Conservation (phyloP, 768 basidiomycete genomes). For the Erythrobasidium yunnanense region DNA sequence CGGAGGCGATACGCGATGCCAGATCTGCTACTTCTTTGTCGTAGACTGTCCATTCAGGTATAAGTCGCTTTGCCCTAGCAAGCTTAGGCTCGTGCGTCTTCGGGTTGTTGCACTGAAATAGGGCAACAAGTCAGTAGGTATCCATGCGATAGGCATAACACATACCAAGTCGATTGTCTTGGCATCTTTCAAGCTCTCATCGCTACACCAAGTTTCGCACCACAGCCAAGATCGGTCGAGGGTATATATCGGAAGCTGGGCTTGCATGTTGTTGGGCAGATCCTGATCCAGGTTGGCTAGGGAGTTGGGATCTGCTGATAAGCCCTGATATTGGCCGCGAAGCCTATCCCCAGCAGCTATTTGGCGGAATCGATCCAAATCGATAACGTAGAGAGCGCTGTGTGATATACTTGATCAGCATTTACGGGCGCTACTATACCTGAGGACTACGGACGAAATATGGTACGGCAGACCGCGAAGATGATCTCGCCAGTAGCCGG, state of each 20-base stretch:
- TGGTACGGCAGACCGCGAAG: slow-evolving; percentile 77
- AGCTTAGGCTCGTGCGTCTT: slow-evolving; percentile 86
- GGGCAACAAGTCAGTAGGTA: not conserved
- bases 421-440: not conserved
- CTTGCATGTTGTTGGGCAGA: slow-evolving; percentile 88
- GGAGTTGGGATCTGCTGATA: slow-evolving; percentile 89
- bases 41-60: slow-evolving; percentile 95
- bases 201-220: slow-evolving; percentile 97
- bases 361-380: slow-evolving; percentile 87
- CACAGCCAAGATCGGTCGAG: slow-evolving; percentile 90
- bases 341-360: slow-evolving; percentile 64
- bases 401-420: not conserved
- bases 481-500: slow-evolving; percentile 81
- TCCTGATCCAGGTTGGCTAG: slow-evolving; percentile 96
- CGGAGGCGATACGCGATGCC: slow-evolving; percentile 56
- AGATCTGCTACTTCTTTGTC: slow-evolving; percentile 81
- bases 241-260: slow-evolving; percentile 81
- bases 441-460: slow-evolving; percentile 64
- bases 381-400: slow-evolving; percentile 90
- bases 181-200: slow-evolving; percentile 42
- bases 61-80: slow-evolving; percentile 68
- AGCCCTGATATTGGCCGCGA: slow-evolving; percentile 78
- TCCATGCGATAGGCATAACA: not conserved
- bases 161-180: slow-evolving; percentile 43
- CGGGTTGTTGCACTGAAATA: slow-evolving; percentile 29